Conservation (phyloP, 371 early-diverging fungal species). For the Catenaria anguillulae region DNA sequence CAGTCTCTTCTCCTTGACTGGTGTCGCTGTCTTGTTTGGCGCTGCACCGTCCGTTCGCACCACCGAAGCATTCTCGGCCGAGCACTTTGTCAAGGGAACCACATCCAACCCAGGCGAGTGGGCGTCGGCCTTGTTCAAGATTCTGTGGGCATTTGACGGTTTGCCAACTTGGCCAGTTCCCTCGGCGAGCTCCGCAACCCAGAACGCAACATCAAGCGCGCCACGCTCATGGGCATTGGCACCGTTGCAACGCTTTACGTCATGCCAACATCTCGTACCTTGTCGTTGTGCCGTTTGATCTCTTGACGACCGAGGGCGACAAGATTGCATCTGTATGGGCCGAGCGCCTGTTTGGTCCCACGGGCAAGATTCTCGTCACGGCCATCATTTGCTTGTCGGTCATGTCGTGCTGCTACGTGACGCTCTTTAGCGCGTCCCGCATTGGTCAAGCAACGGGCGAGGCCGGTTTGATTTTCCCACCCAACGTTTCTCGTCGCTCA, state of each 20-base stretch:
- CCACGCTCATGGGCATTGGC: conserved; percentile 19
- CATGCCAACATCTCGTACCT: conserved; percentile 21
- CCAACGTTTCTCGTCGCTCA: conserved; percentile 11
- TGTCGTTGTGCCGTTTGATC: conserved; percentile 14
- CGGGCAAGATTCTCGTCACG: conserved; percentile 19
- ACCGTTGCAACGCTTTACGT: conserved; percentile 17
- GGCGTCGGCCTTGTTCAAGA: not conserved
- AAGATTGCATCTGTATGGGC: conserved; percentile 20
- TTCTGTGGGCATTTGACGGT: conserved; percentile 5
- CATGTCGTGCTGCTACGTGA: conserved; percentile 17
- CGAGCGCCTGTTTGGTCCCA: conserved; percentile 12
- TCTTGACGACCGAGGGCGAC: conserved; percentile 9
- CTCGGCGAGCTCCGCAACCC: conserved; percentile 22
- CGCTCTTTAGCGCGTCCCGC: conserved; percentile 17
- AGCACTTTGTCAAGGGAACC: not conserved
- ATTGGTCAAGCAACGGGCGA: conserved; percentile 20
- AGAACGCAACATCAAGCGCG: conserved; percentile 18
- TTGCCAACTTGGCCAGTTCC: conserved; percentile 12
- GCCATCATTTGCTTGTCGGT: not conserved
- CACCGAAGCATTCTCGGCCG: not conserved
- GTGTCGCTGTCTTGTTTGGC: not conserved
- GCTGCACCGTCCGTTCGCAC: not conserved
- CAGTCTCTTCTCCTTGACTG: not conserved
- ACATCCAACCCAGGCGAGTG: not conserved
- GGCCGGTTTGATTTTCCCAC: conserved; percentile 16